Percentiles rank a stretch among this genome's conserved stretches.
phyloP scores from a whole-genome alignment of 805 yeast genomes.

The Candida ponderosae region DNA sequence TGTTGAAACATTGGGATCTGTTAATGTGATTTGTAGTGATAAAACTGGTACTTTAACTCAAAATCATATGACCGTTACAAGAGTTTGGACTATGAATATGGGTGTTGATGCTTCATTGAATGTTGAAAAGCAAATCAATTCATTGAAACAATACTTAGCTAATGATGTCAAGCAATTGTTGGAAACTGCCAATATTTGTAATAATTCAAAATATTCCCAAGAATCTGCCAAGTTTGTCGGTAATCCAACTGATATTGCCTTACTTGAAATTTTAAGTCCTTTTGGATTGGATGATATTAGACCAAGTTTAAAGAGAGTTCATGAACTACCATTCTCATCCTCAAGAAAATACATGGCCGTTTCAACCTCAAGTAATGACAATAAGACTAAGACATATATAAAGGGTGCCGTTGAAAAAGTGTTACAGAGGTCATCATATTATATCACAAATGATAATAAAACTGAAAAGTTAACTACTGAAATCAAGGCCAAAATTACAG shows the following conservation, averaged over 20 bases:
- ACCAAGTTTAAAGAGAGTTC: conserved; percentile 44
- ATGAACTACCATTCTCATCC: conserved; percentile 83
- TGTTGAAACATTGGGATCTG: conserved; percentile 92
- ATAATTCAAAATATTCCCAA: conserved; percentile 60
- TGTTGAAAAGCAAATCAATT: conserved; percentile 39
- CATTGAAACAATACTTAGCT: conserved; percentile 36
- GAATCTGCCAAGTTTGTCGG: conserved; percentile 74
- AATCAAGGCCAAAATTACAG: conserved; percentile 36
- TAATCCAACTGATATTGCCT: conserved; percentile 92
- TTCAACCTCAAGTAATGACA: conserved; percentile 50
- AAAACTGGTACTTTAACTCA: conserved; percentile 88
- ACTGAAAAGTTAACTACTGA: conserved; percentile 49
- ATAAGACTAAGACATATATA: conserved; percentile 53
- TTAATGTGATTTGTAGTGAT: conserved; percentile 87
- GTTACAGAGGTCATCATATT: conserved; percentile 51
- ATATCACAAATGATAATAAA: conserved; percentile 51
- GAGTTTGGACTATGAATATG: conserved; percentile 72
- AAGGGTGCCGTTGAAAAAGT: conserved; percentile 90
- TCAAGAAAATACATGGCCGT: conserved; percentile 89
- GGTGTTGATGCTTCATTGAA: conserved; percentile 24
- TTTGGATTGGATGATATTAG: conserved; percentile 73
- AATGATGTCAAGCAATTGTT: conserved; percentile 47
- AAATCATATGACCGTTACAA: conserved; percentile 85
- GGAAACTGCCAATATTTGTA: conserved; percentile 66
- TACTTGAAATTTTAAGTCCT: conserved; percentile 62